Conservation (phyloP, 208 protist genomes). For the Herpetomonas tarakana region DNA sequence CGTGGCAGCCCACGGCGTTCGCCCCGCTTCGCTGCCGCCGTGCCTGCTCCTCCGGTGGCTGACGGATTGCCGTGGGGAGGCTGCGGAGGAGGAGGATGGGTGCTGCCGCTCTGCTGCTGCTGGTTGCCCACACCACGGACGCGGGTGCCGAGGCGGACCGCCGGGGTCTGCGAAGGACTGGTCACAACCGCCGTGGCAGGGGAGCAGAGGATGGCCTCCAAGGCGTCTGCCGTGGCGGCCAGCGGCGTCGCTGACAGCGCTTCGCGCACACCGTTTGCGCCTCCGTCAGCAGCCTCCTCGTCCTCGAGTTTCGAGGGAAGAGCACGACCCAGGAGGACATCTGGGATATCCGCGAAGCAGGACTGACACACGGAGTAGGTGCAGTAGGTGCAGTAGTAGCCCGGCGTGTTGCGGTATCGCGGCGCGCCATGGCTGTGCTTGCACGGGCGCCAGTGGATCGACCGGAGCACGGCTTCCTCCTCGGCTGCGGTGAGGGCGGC, state of each 20-base stretch:
- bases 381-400: conserved; percentile 81
- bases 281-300: background rate
- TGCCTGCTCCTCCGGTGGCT: background rate
- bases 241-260: background rate
- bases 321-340: conserved; percentile 15
- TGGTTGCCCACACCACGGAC: background rate
- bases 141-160: background rate
- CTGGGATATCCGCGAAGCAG: conserved; percentile 40
- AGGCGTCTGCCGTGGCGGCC: background rate
- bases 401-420: conserved; percentile 60
- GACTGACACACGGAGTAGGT: conserved; percentile 67
- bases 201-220: background rate
- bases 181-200: background rate
- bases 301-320: background rate
- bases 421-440: conserved; percentile 29
- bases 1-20: conserved; percentile 4
- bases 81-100: too few species aligned
- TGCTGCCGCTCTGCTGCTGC: background rate
- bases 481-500: background rate
- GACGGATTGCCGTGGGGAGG: background rate
- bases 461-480: conserved; percentile 9
- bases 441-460: conserved; percentile 34
- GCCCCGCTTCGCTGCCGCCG: background rate
- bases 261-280: too few species aligned
- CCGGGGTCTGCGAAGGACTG: background rate